phyloP scores from a whole-genome alignment of 2,329 filamentous ascomycete genomes.

The Clonostachys solani region DNA sequence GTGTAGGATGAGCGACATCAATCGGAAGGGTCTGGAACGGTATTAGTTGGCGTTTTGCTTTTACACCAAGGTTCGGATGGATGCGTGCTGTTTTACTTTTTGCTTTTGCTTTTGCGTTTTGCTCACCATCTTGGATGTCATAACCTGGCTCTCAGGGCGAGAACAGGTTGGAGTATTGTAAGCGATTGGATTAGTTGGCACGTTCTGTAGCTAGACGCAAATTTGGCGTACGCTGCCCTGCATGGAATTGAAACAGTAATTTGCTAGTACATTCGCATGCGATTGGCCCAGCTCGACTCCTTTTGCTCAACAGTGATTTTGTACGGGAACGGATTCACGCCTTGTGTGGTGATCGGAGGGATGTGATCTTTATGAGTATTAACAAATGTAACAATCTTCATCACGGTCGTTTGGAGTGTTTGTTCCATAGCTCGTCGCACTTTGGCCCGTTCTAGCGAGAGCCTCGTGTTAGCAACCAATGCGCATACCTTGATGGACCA shows the following conservation, averaged over 20 bases:
- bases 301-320: constrained; percentile 87
- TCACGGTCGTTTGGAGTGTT: constrained; percentile 77
- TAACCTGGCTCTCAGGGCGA: too few relatives aligned
- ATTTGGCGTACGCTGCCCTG: not conserved
- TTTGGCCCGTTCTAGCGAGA: constrained; percentile 68
- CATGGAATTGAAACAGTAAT: not conserved
- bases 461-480: too few relatives aligned
- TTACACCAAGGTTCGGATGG: too few relatives aligned
- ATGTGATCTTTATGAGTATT: constrained; percentile 94
- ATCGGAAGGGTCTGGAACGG: too few relatives aligned
- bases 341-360: constrained; percentile 91
- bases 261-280: constrained; percentile 70
- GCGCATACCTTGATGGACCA: too few relatives aligned
- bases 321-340: constrained; percentile 92
- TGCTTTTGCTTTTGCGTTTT: too few relatives aligned
- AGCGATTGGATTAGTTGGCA: not conserved
- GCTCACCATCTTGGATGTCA: too few relatives aligned
- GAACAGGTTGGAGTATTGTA: not conserved
- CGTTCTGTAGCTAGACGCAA: not conserved
- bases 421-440: constrained; percentile 89
- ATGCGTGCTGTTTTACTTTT: too few relatives aligned
- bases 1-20: too few relatives aligned
- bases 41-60: too few relatives aligned
- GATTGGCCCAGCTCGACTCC: constrained; percentile 68
- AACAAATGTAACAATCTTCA: constrained; percentile 85